These are phyloP conservation scores for Paecilomyces fulvus DNA, from an alignment of 2,329 filamentous ascomycete species.

Conservation along the genomic window DNA sequence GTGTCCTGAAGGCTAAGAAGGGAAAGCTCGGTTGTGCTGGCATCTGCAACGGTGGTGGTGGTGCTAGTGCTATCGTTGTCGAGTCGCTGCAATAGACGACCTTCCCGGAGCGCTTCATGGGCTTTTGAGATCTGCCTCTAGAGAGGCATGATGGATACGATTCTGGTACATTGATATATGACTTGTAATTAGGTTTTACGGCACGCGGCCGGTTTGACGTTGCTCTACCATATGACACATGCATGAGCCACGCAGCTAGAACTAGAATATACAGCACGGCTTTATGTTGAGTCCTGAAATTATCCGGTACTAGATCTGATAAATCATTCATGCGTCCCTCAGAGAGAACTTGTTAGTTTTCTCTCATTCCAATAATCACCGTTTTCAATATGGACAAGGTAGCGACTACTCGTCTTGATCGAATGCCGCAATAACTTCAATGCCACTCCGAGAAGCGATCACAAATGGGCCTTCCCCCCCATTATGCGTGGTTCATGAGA, in stretches of 20 bases:
- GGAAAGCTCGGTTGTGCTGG: slow-evolving; percentile 89
- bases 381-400: neutral
- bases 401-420: neutral
- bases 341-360: neutral
- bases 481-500: too few relatives aligned
- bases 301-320: neutral
- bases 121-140: neutral
- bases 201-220: neutral
- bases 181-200: neutral
- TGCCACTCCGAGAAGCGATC: too few relatives aligned
- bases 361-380: neutral
- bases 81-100: slow-evolving; percentile 47
- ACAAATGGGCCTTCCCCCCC: too few relatives aligned
- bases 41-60: slow-evolving; percentile 97
- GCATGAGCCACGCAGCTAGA: neutral
- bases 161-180: neutral
- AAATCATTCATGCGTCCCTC: neutral
- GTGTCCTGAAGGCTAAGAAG: slow-evolving; percentile 82
- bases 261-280: neutral
- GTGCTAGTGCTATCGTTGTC: slow-evolving; percentile 86
- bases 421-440: too few relatives aligned
- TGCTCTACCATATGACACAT: neutral
- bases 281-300: neutral
- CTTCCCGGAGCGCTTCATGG: neutral
- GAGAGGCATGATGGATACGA: neutral